These are phyloP conservation scores for Rhizopogon vinicolor DNA, from an alignment of 768 basidiomycete species.

Conservation along the genomic window DNA sequence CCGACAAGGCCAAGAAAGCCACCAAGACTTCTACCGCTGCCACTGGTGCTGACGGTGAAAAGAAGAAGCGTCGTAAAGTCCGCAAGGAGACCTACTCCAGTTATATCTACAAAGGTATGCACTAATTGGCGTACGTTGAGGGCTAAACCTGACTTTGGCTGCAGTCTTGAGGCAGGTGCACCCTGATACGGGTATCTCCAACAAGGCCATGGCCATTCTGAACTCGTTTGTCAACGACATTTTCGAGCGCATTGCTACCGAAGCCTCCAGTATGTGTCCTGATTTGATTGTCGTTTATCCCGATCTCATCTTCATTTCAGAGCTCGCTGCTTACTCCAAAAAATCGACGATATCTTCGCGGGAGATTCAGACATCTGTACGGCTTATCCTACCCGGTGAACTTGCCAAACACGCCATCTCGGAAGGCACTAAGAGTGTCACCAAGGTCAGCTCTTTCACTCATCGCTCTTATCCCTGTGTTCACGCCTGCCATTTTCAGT, in stretches of 20 bases:
- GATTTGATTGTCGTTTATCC: background rate
- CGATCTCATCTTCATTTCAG: slow-evolving; percentile 29
- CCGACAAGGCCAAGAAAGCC: slow-evolving; percentile 42
- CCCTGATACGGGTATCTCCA: slow-evolving; percentile 98
- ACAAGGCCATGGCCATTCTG: slow-evolving; percentile 91
- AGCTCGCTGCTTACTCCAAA: slow-evolving; percentile 97
- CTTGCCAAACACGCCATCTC: slow-evolving; percentile 98
- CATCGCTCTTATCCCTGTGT: too few species aligned
- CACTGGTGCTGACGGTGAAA: slow-evolving; percentile 60
- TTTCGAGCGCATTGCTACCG: slow-evolving; percentile 88
- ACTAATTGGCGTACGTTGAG: background rate
- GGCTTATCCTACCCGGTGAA: slow-evolving; percentile 94
- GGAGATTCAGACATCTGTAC: slow-evolving; percentile 96
- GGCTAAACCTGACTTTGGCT: slow-evolving; percentile 1
- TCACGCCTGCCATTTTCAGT: slow-evolving; percentile 18
- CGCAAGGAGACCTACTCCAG: slow-evolving; percentile 93
- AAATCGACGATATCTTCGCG: slow-evolving; percentile 98
- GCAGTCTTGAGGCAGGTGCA: slow-evolving; percentile 94
- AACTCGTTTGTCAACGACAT: slow-evolving; percentile 94
- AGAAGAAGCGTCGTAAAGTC: slow-evolving; percentile 85
- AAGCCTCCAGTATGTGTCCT: slow-evolving; percentile 70
- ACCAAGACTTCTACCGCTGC: slow-evolving; percentile 54
- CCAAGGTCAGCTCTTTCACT: slow-evolving; percentile 36
- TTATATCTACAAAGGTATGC: slow-evolving; percentile 87
- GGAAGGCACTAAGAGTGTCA: slow-evolving; percentile 81